A percentile compares a stretch with the other conserved stretches of the same genome.
Conservation (phyloP, 768 basidiomycete genomes). For the Crucibulum laeve region DNA sequence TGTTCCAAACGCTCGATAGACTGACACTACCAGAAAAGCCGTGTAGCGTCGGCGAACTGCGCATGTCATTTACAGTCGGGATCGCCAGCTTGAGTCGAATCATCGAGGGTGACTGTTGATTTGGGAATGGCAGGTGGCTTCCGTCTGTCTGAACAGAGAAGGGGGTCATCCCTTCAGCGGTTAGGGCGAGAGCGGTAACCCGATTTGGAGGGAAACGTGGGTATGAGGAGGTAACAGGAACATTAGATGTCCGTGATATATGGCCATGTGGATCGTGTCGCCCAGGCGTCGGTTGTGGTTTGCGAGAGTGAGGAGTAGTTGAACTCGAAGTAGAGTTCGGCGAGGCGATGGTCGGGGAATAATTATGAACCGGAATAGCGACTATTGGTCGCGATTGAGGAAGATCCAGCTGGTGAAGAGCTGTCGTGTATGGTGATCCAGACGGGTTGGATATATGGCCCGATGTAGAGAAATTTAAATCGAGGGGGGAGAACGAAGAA, state of each 20-base stretch:
- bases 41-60: constrained; percentile 51
- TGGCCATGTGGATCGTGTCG: too few relatives aligned
- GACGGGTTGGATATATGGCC: neutral
- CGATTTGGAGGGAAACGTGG: constrained; percentile 5
- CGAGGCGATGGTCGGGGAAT: neutral
- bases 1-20: constrained; percentile 48
- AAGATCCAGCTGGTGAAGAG: neutral
- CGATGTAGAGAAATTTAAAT: neutral
- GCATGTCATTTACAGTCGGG: constrained; percentile 48
- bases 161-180: constrained; percentile 50
- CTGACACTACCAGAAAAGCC: constrained; percentile 59
- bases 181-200: constrained; percentile 13
- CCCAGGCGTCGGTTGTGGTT: too few relatives aligned
- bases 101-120: constrained; percentile 36
- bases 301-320: neutral
- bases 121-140: constrained; percentile 34
- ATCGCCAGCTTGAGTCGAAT: constrained; percentile 57
- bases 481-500: neutral
- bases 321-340: neutral
- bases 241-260: too few relatives aligned
- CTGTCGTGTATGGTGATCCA: neutral
- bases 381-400: neutral
- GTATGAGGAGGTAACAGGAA: neutral
- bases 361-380: neutral
- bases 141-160: constrained; percentile 57